Evolutionary conservation across 2,329 filamentous ascomycete species (phyloP).

Genomic region (Fusarium sp.): DNA sequence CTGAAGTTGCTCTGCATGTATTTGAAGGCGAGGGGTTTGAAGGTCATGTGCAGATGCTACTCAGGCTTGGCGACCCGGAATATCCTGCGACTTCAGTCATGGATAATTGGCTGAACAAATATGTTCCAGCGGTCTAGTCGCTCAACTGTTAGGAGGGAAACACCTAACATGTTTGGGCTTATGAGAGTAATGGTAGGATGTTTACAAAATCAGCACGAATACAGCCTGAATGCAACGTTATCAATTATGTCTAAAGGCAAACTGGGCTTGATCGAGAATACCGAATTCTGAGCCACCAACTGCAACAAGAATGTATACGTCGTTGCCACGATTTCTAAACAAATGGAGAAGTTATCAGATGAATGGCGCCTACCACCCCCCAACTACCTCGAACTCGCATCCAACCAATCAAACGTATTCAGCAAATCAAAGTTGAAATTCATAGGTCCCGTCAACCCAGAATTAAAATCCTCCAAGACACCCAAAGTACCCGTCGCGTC

Average conservation of each 20-base stretch:
- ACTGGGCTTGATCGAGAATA: too few species aligned
- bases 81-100: neutral
- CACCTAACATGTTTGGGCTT: too few species aligned
- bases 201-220: too few species aligned
- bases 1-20: neutral
- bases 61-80: neutral
- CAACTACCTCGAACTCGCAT: neutral
- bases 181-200: too few species aligned
- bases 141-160: neutral
- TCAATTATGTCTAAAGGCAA: too few species aligned
- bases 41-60: neutral
- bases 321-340: too few species aligned
- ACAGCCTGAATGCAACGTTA: too few species aligned
- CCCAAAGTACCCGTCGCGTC: slow-evolving; percentile 1
- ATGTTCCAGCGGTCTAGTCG: neutral
- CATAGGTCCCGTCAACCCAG: slow-evolving; percentile 23
- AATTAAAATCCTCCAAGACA: neutral
- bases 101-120: neutral
- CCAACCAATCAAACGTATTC: slow-evolving; percentile 61
- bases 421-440: slow-evolving; percentile 59
- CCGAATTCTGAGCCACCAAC: too few species aligned
- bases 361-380: too few species aligned
- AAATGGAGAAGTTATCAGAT: too few species aligned
- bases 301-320: too few species aligned
- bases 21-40: neutral